Conservation (phyloP, 2,329 filamentous ascomycete species). For the Coniella lustricola region DNA sequence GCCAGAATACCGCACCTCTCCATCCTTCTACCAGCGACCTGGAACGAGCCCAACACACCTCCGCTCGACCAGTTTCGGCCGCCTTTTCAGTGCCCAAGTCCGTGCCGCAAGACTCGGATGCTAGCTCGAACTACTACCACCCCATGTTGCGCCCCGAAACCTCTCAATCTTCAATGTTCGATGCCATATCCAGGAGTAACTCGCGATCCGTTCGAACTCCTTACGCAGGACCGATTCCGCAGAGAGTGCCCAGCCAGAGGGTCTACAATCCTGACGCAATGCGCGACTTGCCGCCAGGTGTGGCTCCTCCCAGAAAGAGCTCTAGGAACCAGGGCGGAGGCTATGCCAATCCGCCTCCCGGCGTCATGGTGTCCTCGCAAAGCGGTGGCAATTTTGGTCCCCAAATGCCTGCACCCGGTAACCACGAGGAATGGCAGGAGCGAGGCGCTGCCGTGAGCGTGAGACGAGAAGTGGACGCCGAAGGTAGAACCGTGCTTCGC, state of each 20-base stretch:
- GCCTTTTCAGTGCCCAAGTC: constrained; percentile 23
- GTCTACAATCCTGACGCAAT: constrained; percentile 54
- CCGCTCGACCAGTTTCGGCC: constrained; percentile 27
- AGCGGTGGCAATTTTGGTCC: constrained; percentile 24
- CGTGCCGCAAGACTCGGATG: constrained; percentile 28
- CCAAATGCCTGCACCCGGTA: constrained; percentile 40
- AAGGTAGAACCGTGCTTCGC: constrained; percentile 72
- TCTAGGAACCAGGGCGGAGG: constrained; percentile 64
- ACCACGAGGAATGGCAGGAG: constrained; percentile 93
- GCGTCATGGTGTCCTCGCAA: constrained; percentile 32
- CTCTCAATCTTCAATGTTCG: constrained; percentile 49
- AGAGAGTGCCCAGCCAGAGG: constrained; percentile 62
- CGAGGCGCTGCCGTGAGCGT: constrained; percentile 81
- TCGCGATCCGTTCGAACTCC: constrained; percentile 52
- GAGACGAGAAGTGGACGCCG: constrained; percentile 76
- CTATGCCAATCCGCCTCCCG: constrained; percentile 37
- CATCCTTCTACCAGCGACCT: constrained; percentile 3
- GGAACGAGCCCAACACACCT: constrained; percentile 15
- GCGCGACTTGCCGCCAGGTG: constrained; percentile 38
- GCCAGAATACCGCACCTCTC: constrained; percentile 13
- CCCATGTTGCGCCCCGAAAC: constrained; percentile 47
- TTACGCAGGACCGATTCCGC: constrained; percentile 54
- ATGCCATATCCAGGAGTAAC: constrained; percentile 50
- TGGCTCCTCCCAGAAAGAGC: constrained; percentile 64
- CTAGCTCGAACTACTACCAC: constrained; percentile 24